phyloP scores from a whole-genome alignment of 768 basidiomycete genomes.

The Mycena indigotica region DNA sequence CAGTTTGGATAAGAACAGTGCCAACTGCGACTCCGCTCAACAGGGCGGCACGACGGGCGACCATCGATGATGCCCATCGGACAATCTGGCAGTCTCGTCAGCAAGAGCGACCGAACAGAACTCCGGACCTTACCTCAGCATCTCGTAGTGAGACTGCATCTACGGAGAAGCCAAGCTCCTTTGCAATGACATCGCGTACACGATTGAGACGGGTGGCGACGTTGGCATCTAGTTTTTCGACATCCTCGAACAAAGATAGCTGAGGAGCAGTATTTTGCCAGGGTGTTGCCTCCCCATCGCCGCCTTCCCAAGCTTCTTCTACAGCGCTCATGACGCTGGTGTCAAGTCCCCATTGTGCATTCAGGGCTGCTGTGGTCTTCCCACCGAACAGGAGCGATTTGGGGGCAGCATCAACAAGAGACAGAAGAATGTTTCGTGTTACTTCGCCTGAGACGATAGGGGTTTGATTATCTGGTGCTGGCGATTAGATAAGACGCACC shows the following conservation, averaged over 20 bases:
- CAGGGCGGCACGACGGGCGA: constrained; percentile 79
- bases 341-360: constrained; percentile 93
- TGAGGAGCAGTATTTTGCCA: constrained; percentile 38
- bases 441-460: constrained; percentile 66
- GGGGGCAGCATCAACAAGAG: constrained; percentile 78
- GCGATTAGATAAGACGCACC: constrained; percentile 30
- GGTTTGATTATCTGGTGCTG: no score
- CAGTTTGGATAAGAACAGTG: constrained; percentile 81
- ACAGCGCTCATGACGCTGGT: constrained; percentile 88
- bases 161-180: constrained; percentile 59
- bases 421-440: constrained; percentile 79
- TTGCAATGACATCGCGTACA: constrained; percentile 62
- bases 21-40: constrained; percentile 89
- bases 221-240: constrained; percentile 31
- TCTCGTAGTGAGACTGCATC: constrained; percentile 59
- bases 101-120: no score
- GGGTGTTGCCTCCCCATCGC: constrained; percentile 26
- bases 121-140: constrained; percentile 57
- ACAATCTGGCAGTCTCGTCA: constrained; percentile 58
- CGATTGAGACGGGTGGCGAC: constrained; percentile 47
- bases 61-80: constrained; percentile 75
- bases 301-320: constrained; percentile 73
- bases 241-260: constrained; percentile 37
- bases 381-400: constrained; percentile 79
- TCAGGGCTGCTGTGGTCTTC: constrained; percentile 67